A percentile compares a stretch with the other conserved stretches of the same genome.
Evolutionary conservation across 176 grass and related monocot genomes (phyloP).

Genomic region (Alopecurus myosuroides): DNA sequence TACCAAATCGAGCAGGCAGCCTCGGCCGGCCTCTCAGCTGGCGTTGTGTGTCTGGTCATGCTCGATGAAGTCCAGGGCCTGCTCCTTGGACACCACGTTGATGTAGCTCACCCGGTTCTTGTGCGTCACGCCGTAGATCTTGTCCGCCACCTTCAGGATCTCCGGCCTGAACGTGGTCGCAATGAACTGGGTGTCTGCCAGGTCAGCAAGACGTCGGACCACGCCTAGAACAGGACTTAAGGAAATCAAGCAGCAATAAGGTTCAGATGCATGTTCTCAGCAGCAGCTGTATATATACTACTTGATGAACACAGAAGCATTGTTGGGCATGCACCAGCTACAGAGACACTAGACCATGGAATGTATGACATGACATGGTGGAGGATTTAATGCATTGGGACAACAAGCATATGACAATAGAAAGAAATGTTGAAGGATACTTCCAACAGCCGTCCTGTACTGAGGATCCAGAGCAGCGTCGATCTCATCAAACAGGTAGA

Average conservation of each 20-base stretch:
- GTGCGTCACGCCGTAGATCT: constrained; percentile 94
- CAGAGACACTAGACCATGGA: not conserved
- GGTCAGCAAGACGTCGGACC: constrained; percentile 74
- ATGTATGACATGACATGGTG: constrained; percentile 4
- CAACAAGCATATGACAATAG: not conserved
- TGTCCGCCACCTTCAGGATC: constrained; percentile 84
- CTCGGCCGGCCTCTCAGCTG: constrained; percentile 41
- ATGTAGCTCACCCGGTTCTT: constrained; percentile 91
- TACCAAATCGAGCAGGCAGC: not conserved
- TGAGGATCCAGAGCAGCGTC: constrained; percentile 97
- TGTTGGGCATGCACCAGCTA: not conserved
- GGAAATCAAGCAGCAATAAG: constrained; percentile 21
- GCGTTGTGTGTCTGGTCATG: constrained; percentile 87
- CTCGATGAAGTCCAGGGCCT: constrained; percentile 95
- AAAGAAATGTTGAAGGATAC: constrained; percentile 66
- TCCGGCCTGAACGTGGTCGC: constrained; percentile 85
- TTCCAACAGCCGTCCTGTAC: constrained; percentile 88
- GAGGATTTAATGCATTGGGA: not conserved
- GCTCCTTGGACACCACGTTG: constrained; percentile 75
- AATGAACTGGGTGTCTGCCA: constrained; percentile 86
- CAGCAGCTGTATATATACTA: not conserved
- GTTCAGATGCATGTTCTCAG: not conserved
- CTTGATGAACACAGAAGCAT: not conserved
- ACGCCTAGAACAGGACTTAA: constrained; percentile 72
- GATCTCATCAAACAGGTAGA: constrained; percentile 99